These are phyloP conservation scores for Hypoxylon fragiforme DNA, from an alignment of 495 filamentous ascomycete species.

Conservation along the genomic window DNA sequence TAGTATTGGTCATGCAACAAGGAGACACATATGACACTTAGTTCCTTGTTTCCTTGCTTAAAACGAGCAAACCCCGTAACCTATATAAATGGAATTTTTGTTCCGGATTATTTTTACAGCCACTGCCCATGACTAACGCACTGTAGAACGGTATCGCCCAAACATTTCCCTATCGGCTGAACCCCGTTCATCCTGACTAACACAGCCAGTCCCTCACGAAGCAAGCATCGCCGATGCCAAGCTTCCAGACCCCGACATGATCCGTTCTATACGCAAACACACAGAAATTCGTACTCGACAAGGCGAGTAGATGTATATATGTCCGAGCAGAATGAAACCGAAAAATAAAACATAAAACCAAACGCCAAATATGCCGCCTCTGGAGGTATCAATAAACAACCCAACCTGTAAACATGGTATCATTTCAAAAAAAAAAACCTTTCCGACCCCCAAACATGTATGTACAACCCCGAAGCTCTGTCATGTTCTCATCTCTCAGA, in stretches of 20 bases:
- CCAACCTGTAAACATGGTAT: neutral
- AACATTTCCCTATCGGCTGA: conserved; percentile 2
- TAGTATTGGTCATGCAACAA: too few relatives aligned
- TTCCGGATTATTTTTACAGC: neutral
- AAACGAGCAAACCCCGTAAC: too few relatives aligned
- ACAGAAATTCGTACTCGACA: conserved; percentile 12
- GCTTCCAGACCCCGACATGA: conserved; percentile 24
- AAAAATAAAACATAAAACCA: conserved; percentile 8
- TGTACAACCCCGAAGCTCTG: conserved; percentile 10
- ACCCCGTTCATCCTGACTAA: too few relatives aligned
- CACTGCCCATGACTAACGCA: conserved; percentile 3
- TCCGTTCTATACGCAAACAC: conserved; percentile 20
- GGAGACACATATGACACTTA: too few relatives aligned
- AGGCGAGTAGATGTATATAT: conserved; percentile 7
- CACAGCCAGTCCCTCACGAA: conserved; percentile 16
- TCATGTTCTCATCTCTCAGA: neutral
- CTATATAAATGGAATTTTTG: too few relatives aligned
- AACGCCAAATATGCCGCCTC: conserved; percentile 15
- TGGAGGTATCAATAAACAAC: conserved; percentile 14
- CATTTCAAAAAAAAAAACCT: neutral
- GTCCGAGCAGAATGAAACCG: neutral
- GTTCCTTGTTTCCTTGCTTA: neutral
- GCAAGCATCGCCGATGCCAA: conserved; percentile 31
- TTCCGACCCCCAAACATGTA: conserved; percentile 5
- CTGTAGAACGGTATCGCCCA: conserved; percentile 23